phyloP scores from a whole-genome alignment of 805 yeast species.

The Lipomyces chichibuensis region DNA sequence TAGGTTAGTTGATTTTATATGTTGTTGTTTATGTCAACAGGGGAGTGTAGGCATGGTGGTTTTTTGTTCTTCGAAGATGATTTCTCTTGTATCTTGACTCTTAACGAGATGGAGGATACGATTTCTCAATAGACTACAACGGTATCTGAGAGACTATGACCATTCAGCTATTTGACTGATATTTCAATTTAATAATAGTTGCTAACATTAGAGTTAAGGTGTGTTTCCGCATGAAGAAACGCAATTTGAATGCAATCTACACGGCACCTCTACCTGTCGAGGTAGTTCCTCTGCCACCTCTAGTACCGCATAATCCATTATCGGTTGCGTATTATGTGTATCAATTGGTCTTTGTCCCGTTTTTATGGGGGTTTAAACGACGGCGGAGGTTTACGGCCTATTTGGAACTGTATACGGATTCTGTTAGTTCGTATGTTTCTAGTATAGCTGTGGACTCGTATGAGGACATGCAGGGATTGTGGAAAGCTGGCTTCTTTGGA shows the following conservation, averaged over 20 bases:
- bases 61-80: slow-evolving; percentile 18
- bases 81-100: slow-evolving; percentile 30
- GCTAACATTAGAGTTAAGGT: not conserved
- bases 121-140: slow-evolving; percentile 78
- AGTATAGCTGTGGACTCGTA: slow-evolving; percentile 46
- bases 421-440: slow-evolving; percentile 32
- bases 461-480: slow-evolving; percentile 58
- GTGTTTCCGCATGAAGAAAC: slow-evolving; percentile 30
- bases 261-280: slow-evolving; percentile 63
- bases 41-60: not conserved
- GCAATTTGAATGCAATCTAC: slow-evolving; percentile 42
- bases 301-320: slow-evolving; percentile 67
- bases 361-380: slow-evolving; percentile 11
- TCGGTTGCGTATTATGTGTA: slow-evolving; percentile 59
- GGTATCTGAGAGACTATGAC: slow-evolving; percentile 73
- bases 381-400: slow-evolving; percentile 37
- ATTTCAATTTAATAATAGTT: not conserved
- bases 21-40: not conserved
- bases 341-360: slow-evolving; percentile 13
- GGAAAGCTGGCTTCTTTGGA: slow-evolving; percentile 92
- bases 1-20: not conserved
- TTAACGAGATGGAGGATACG: slow-evolving; percentile 31
- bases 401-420: slow-evolving; percentile 16
- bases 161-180: slow-evolving; percentile 16
- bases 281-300: slow-evolving; percentile 44